A percentile compares a stretch with the other conserved stretches of the same genome.
Evolutionary conservation across 495 filamentous ascomycete species (phyloP).

Genomic region (Daldinia loculata): DNA sequence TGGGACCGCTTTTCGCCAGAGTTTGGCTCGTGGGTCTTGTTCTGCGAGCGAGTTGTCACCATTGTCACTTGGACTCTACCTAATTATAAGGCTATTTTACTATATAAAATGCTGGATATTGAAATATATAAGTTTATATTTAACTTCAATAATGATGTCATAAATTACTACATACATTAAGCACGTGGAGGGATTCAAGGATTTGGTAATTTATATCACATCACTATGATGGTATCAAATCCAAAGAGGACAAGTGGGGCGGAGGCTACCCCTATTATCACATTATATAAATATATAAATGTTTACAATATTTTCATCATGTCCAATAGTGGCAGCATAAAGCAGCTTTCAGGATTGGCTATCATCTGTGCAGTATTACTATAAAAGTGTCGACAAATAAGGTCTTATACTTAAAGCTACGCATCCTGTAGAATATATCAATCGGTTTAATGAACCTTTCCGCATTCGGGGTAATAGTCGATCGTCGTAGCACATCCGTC

Average conservation of each 20-base stretch:
- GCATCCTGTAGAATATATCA: background rate
- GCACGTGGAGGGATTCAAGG: background rate
- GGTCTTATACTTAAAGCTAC: background rate
- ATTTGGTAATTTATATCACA: background rate
- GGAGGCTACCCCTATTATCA: background rate
- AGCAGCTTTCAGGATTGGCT: background rate
- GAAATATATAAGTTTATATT: background rate
- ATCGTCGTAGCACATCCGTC: constrained; percentile 23
- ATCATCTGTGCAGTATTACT: background rate
- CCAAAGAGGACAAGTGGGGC: background rate
- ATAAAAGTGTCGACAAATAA: background rate
- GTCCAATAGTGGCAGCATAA: background rate
- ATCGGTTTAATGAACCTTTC: constrained; percentile 30
- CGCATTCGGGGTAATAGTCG: constrained; percentile 25
- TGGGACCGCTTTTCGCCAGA: constrained; percentile 16
- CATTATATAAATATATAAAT: background rate
- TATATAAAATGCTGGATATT: background rate
- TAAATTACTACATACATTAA: background rate
- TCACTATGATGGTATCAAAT: constrained; percentile 15
- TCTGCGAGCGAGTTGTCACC: constrained; percentile 20
- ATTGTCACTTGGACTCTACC: background rate
- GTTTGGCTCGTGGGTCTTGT: background rate
- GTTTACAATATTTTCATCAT: background rate
- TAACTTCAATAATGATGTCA: background rate
- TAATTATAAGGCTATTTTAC: background rate